Base-by-base conservation (phyloP, 805 yeast species). In the Metschnikowia lachancei region DNA sequence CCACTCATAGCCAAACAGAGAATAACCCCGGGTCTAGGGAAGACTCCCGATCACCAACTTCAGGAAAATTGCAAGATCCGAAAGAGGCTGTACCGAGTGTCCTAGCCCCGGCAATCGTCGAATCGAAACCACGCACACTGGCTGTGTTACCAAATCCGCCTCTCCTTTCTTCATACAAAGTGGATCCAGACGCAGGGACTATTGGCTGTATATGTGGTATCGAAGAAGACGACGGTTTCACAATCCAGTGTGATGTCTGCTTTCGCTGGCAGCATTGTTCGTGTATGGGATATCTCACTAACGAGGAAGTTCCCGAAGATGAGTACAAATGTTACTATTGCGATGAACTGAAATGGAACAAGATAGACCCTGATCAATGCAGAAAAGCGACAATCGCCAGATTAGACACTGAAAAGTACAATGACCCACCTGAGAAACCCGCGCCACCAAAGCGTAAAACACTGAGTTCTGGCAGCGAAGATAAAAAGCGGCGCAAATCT, bases 221-320 rank as follows among this genome's bases (percentile, higher is more conserved):
- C 55, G 87, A 82, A 47, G 95, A 88, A 50, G 97, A 89, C 66
- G 94, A 92, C 56, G 97, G 97, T 0, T 85, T 88, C 59, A 91
- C 95, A 19, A 87, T 94, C 51, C 98, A 94, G 67, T 94, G 99
- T 69, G 97, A 90, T 62, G 76, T 80, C 29, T 91, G 98, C 64
- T 83, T 79, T 64, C 80, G 96, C 51, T 91, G 97, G 97, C 97
- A 91, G 62, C 98, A 91, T 67, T 90, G 94, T 22, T 74, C 80
- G n/a, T 91, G 98, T 65, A 87, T 89, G 79, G 85, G 85, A 7
- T 87, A 87, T 47, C 73, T 73, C 37, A 78, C 83, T 37, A 80
- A 78, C 47, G 85, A 80, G 33, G 83, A 85, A 41, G 95, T 83
- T 0, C 96, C 96, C 0, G 96, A 89, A 46, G 81, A 80, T 43